These are phyloP conservation scores for Pyricularia pennisetigena DNA, from an alignment of 2,329 filamentous ascomycete species.

Conservation along the genomic window DNA sequence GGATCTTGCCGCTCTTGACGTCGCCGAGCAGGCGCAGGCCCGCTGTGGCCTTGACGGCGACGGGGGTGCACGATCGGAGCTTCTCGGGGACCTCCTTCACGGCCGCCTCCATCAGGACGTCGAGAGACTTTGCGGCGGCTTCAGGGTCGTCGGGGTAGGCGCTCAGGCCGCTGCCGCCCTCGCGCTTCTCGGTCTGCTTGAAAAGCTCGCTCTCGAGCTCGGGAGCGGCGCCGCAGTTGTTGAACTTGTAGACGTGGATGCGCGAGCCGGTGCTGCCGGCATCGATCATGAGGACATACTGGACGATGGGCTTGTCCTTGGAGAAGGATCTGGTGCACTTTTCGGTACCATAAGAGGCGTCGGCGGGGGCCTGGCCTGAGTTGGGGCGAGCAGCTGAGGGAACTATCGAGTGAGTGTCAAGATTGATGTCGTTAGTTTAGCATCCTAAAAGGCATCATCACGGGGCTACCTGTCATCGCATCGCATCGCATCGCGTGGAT, in stretches of 20 bases:
- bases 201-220: constrained; percentile 91
- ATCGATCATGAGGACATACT: constrained; percentile 98
- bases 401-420: not conserved
- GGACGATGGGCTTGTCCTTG: constrained; percentile 83
- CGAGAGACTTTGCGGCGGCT: constrained; percentile 81
- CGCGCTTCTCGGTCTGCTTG: constrained; percentile 80
- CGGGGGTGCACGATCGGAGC: constrained; percentile 81
- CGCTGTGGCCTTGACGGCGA: constrained; percentile 97
- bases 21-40: constrained; percentile 79
- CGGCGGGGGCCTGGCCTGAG: constrained; percentile 43
- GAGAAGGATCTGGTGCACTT: constrained; percentile 78
- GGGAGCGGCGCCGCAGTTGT: constrained; percentile 93
- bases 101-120: constrained; percentile 78
- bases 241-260: constrained; percentile 98
- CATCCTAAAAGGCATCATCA: not conserved
- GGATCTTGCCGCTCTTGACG: constrained; percentile 72
- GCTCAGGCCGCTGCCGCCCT: constrained; percentile 63
- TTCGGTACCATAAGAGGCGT: constrained; percentile 55
- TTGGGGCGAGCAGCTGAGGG: constrained; percentile 2
- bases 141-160: constrained; percentile 80
- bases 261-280: constrained; percentile 95
- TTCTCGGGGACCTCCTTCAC: constrained; percentile 77
- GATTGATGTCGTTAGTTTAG: not conserved
- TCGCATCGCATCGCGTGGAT: not conserved
- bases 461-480: not conserved